Evolutionary conservation across 2,329 filamentous ascomycete genomes (phyloP).

Genomic region (Alternaria sp.): DNA sequence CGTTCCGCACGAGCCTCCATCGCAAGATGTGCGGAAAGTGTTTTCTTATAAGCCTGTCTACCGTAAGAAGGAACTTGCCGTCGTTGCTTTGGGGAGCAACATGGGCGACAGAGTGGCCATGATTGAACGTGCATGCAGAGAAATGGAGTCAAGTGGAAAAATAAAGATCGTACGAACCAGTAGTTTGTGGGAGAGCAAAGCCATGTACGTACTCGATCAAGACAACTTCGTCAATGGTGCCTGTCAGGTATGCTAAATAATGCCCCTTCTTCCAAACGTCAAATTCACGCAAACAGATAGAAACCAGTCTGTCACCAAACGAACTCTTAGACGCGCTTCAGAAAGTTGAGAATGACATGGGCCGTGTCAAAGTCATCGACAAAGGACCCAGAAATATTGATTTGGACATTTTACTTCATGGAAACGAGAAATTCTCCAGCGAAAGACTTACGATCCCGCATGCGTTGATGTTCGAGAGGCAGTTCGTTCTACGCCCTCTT

Average conservation of each 20-base stretch:
- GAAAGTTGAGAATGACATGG: conserved; percentile 79
- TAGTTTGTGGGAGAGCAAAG: conserved; percentile 89
- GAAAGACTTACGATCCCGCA: conserved; percentile 86
- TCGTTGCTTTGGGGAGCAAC: conserved; percentile 92
- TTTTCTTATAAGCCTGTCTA: neutral
- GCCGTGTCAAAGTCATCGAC: conserved; percentile 82
- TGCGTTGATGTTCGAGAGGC: conserved; percentile 81
- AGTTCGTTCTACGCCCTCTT: conserved; percentile 90
- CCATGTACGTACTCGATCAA: conserved; percentile 96
- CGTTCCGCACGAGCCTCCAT: neutral
- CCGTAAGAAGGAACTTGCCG: conserved; percentile 58
- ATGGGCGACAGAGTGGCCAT: conserved; percentile 81
- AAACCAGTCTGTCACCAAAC: conserved; percentile 77
- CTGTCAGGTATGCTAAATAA: conserved; percentile 72
- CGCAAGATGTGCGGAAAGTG: neutral
- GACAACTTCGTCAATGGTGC: conserved; percentile 88
- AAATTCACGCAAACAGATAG: conserved; percentile 63
- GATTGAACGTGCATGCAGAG: conserved; percentile 82
- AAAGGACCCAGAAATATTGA: conserved; percentile 97
- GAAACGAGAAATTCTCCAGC: conserved; percentile 67
- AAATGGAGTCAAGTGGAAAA: conserved; percentile 71
- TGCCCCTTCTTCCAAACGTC: neutral
- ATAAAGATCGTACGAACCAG: conserved; percentile 82
- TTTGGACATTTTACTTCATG: conserved; percentile 87
- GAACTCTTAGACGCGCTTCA: conserved; percentile 82